phyloP scores from a whole-genome alignment of 2,329 filamentous ascomycete genomes.

The Trichophyton benhamiae region DNA sequence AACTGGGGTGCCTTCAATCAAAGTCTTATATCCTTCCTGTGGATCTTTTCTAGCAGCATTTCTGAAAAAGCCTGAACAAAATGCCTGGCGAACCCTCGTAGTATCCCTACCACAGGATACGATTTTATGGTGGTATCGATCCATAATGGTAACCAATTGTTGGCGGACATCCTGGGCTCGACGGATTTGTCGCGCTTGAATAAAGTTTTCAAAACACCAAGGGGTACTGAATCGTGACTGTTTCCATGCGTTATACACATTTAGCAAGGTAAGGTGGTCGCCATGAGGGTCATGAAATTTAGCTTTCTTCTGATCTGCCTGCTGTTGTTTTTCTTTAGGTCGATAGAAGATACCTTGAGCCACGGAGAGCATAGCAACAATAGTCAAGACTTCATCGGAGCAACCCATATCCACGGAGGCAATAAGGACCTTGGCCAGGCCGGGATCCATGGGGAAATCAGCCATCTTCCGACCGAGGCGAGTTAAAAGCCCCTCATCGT shows the following conservation, averaged over 20 bases:
- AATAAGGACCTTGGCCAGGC: conserved; percentile 81
- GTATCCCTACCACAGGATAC: conserved; percentile 80
- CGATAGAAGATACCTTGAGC: conserved; percentile 73
- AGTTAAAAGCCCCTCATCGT: conserved; percentile 89
- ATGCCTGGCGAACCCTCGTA: conserved; percentile 70
- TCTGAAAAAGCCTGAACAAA: conserved; percentile 91
- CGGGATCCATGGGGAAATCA: conserved; percentile 95
- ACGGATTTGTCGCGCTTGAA: conserved; percentile 79
- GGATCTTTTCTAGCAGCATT: conserved; percentile 91
- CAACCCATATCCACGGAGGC: conserved; percentile 76
- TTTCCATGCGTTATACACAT: conserved; percentile 98
- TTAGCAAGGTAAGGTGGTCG: conserved; percentile 86
- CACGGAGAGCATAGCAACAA: conserved; percentile 87
- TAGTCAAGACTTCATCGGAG: conserved; percentile 85
- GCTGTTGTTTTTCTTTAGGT: conserved; percentile 90
- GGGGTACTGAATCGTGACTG: conserved; percentile 65
- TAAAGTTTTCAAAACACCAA: conserved; percentile 98
- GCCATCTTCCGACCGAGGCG: conserved; percentile 92
- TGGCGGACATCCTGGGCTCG: conserved; percentile 85
- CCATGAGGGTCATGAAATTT: conserved; percentile 95
- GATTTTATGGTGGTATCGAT: conserved; percentile 72
- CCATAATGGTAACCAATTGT: conserved; percentile 87
- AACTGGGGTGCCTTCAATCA: conserved; percentile 88
- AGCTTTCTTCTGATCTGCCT: conserved; percentile 93
- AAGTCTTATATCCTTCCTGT: conserved; percentile 92